These are phyloP conservation scores for Harringtonia lauricola DNA, from an alignment of 2,329 filamentous ascomycete genomes.

Conservation along the genomic window DNA sequence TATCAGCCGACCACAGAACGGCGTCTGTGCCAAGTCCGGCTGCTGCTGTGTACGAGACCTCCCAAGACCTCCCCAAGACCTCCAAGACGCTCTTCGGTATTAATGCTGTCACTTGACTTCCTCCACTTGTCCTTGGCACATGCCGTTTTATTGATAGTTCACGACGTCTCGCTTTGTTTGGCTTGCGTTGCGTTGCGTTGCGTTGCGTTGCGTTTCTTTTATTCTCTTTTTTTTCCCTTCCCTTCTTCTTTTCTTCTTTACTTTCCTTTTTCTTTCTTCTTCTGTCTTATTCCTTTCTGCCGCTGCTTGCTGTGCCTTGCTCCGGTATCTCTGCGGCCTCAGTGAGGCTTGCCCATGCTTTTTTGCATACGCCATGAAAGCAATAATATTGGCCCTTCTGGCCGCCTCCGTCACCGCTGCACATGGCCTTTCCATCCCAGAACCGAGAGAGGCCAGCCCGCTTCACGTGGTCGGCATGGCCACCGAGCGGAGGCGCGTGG, in stretches of 20 bases:
- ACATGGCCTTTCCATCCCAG: conserved; percentile 18
- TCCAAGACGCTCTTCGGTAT: conserved; percentile 8
- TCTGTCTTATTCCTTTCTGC: conserved; percentile 3
- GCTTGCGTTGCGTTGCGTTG: background rate
- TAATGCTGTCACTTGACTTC: background rate
- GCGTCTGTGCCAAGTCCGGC: too few species aligned
- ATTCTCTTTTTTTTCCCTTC: background rate
- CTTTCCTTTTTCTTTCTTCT: background rate
- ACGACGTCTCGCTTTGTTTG: background rate
- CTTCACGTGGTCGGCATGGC: conserved; percentile 33
- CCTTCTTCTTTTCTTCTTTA: background rate
- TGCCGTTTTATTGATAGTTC: background rate
- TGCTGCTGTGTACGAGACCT: background rate
- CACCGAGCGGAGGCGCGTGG: conserved; percentile 27
- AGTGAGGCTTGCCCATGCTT: background rate
- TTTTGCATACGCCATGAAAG: conserved; percentile 26
- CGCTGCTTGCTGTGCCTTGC: background rate
- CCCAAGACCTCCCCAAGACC: background rate
- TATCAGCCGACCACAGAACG: too few species aligned
- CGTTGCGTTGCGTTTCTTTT: background rate
- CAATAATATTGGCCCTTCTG: conserved; percentile 17
- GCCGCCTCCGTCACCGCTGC: conserved; percentile 15
- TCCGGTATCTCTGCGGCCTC: background rate
- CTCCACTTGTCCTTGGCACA: background rate
- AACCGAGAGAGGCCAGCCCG: conserved; percentile 21